Conservation (phyloP, 176 grass and related monocot species). For the Themeda triandra region DNA sequence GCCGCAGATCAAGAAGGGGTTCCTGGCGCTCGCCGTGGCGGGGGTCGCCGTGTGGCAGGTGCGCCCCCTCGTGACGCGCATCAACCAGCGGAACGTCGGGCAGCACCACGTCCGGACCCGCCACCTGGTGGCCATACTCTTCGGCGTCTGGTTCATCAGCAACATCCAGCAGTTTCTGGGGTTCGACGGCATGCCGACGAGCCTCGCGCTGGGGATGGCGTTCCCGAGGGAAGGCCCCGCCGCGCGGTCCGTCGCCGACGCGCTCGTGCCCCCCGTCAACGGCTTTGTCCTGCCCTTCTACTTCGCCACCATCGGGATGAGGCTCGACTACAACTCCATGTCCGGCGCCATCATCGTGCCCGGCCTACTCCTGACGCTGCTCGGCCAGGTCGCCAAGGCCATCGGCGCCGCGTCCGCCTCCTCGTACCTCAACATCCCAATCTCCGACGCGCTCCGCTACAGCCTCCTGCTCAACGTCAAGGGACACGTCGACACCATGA, state of each 20-base stretch:
- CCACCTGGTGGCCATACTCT: slow-evolving; percentile 19
- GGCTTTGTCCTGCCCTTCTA: slow-evolving; percentile 43
- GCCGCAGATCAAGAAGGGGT: slow-evolving; percentile 24
- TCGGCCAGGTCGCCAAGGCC: slow-evolving; percentile 35
- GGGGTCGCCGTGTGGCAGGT: slow-evolving; percentile 24
- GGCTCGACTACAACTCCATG: slow-evolving; percentile 48
- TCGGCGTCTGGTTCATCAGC: not conserved
- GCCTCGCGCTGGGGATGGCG: slow-evolving; percentile 34
- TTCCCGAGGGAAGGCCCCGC: slow-evolving; percentile 49
- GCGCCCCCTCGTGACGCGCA: slow-evolving; percentile 19
- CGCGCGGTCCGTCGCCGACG: slow-evolving; percentile 16
- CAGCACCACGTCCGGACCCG: slow-evolving; percentile 28
- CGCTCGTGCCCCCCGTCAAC: not conserved
- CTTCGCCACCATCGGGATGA: slow-evolving; percentile 51
- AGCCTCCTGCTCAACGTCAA: slow-evolving; percentile 47
- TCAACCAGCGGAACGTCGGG: slow-evolving; percentile 43
- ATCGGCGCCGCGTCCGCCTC: slow-evolving; percentile 30
- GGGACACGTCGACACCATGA: slow-evolving; percentile 56
- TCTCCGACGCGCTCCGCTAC: slow-evolving; percentile 45
- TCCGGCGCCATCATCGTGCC: slow-evolving; percentile 51
- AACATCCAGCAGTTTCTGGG: slow-evolving; percentile 35
- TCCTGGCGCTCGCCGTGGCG: slow-evolving; percentile 19
- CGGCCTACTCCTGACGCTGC: slow-evolving; percentile 32
- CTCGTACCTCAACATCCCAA: slow-evolving; percentile 32
- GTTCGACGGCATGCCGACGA: slow-evolving; percentile 42